These are phyloP conservation scores for Geranomyces variabilis DNA, from an alignment of 192 early-diverging fungal genomes.

Conservation along the genomic window DNA sequence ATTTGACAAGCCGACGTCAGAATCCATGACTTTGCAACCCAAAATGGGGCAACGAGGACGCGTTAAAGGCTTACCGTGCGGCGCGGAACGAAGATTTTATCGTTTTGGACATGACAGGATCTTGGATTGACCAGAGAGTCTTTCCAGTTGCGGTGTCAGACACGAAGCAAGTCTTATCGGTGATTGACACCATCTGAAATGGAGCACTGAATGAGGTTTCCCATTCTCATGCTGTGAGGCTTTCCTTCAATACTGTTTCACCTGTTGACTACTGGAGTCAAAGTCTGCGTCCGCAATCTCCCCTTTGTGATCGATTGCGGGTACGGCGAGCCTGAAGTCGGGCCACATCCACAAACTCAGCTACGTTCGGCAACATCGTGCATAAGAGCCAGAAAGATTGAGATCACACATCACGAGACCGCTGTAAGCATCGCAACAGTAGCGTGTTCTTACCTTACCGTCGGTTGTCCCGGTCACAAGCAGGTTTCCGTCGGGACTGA, in stretches of 20 bases:
- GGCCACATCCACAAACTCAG: slow-evolving; percentile 68
- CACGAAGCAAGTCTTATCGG: slow-evolving; percentile 46
- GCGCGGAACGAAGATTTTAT: slow-evolving; percentile 44
- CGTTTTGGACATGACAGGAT: slow-evolving; percentile 35
- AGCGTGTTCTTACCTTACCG: slow-evolving; percentile 67
- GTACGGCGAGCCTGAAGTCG: slow-evolving; percentile 49
- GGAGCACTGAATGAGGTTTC: neutral
- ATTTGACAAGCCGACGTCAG: too few species aligned
- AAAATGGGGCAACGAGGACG: too few species aligned
- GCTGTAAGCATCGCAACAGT: too few species aligned
- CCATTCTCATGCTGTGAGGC: neutral
- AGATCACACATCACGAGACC: too few species aligned
- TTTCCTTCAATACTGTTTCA: slow-evolving; percentile 4
- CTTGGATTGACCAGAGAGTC: slow-evolving; percentile 44
- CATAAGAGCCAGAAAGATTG: slow-evolving; percentile 4
- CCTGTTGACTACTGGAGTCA: slow-evolving; percentile 46
- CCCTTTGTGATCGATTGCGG: slow-evolving; percentile 57
- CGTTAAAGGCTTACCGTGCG: slow-evolving; percentile 21
- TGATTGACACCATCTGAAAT: slow-evolving; percentile 54
- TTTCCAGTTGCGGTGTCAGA: slow-evolving; percentile 42
- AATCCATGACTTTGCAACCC: too few species aligned
- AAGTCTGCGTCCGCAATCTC: slow-evolving; percentile 73
- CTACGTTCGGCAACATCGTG: slow-evolving; percentile 1
- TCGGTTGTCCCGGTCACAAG: slow-evolving; percentile 73
- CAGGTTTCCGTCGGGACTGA: slow-evolving; percentile 67